These are phyloP conservation scores for Paramyrothecium roridum DNA, from an alignment of 2,329 filamentous ascomycete genomes.

Conservation along the genomic window DNA sequence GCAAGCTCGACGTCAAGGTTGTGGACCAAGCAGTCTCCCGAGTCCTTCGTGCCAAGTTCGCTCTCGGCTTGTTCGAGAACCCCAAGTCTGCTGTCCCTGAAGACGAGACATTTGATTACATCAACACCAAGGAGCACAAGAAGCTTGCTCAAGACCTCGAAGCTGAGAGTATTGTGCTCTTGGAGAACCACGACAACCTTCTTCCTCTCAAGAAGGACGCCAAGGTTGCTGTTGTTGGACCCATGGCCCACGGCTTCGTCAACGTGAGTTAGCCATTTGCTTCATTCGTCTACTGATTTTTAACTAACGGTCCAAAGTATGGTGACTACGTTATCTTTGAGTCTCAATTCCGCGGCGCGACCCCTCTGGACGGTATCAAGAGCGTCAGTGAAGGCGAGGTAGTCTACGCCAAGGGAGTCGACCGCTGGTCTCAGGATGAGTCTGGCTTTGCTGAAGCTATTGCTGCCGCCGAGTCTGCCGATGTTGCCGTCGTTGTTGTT, in stretches of 20 bases:
- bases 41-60: constrained; percentile 65
- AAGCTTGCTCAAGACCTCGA: constrained; percentile 61
- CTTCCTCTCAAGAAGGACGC: constrained; percentile 59
- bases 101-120: constrained; percentile 51
- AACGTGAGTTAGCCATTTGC: constrained; percentile 44
- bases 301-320: constrained; percentile 38
- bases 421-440: constrained; percentile 69
- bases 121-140: constrained; percentile 59
- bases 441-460: constrained; percentile 66
- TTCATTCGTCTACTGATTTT: not conserved
- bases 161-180: constrained; percentile 58
- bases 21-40: constrained; percentile 67
- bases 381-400: constrained; percentile 57
- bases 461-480: constrained; percentile 61
- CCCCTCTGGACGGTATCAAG: constrained; percentile 66
- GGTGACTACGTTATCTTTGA: constrained; percentile 71
- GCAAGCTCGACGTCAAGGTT: constrained; percentile 54
- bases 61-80: constrained; percentile 67
- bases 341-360: constrained; percentile 63
- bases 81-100: constrained; percentile 59
- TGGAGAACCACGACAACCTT: constrained; percentile 53
- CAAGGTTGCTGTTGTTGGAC: constrained; percentile 71
- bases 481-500: constrained; percentile 70
- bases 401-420: constrained; percentile 67
- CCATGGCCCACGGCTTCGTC: constrained; percentile 70